Base-by-base conservation (phyloP, 257 asterid species). In the Coffea eugenioides region DNA sequence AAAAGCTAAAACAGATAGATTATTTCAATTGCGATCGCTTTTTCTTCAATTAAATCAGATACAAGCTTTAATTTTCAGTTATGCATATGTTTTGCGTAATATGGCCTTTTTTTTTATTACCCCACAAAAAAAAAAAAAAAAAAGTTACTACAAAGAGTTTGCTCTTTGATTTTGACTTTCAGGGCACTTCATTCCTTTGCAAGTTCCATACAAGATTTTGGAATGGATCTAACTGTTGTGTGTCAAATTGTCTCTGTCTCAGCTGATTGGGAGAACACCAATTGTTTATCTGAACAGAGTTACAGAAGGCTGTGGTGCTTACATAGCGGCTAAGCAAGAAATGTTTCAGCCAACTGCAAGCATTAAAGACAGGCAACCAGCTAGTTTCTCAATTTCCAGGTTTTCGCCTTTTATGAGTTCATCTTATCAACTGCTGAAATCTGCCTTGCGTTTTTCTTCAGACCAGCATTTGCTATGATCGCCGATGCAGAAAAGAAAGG, bases 341-440 rank as follows among this genome's bases (percentile, higher is more conserved):
- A 96, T 96, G 98, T 87, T 94, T 90, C 99, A 96, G 86, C 99
- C 99, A 52, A 96, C 99, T 70, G 79, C 99, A 39, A 96, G 99
- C 94, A 91, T 96, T 89, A 96, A 96, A 87, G 99, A 96, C 88
- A 90, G 99, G 99, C 93, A 73, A 15, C 48, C 67, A 64, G n/a
- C 39, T 2, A n/a, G 34, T 27, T 14, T 54, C 51, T 62, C 36
- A 71, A 12, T 51, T 13, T 65, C 69, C 1, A 75, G 62, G 25
- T 36, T 68, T 36, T 67, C 2, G 3, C 7, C 31, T 20, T 15
- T 12, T 45, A 21, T 39, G 43, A 39, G 43, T 39, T 39, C 43
- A 39, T 34, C 16, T 54, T 5, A 34, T 39, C 49, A 34, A 21
- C 27, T 31, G 73, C 16, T 31, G 18, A 59, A 13, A 34, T 1